Evolutionary conservation across 139 green algal species (phyloP).

Genomic region (Coccomyxa sp.): DNA sequence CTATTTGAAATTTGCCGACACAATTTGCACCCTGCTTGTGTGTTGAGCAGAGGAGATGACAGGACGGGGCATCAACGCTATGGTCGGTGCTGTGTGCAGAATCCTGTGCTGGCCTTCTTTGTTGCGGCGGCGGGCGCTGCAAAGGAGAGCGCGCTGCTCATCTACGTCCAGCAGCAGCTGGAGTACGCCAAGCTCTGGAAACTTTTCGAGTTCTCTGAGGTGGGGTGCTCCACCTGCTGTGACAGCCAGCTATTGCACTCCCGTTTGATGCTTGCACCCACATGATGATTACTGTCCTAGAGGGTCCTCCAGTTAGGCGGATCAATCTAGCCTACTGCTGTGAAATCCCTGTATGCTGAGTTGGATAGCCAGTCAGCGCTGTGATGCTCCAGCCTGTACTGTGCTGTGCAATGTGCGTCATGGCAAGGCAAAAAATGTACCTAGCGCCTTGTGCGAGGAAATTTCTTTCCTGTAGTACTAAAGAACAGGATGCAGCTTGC

Average conservation of each 20-base stretch:
- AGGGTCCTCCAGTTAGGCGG: too few relatives aligned
- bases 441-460: too few relatives aligned
- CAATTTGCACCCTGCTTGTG: neutral
- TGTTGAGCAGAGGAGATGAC: neutral
- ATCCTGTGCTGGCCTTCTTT: slow-evolving; percentile 6
- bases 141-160: slow-evolving; percentile 20
- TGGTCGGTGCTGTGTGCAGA: neutral
- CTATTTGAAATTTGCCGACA: neutral
- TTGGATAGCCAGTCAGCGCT: too few relatives aligned
- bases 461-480: too few relatives aligned
- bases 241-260: neutral
- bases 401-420: too few relatives aligned
- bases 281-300: too few relatives aligned
- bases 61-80: neutral
- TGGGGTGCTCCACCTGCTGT: neutral
- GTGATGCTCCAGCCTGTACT: too few relatives aligned
- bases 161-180: slow-evolving; percentile 48
- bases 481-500: too few relatives aligned
- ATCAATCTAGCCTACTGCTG: too few relatives aligned
- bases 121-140: neutral
- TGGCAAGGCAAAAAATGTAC: too few relatives aligned
- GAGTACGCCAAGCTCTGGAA: slow-evolving; percentile 36
- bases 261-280: neutral
- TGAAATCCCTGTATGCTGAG: too few relatives aligned
- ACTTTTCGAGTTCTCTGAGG: slow-evolving; percentile 36